Evolutionary conservation across 2,329 filamentous ascomycete genomes (phyloP), one percentile per base, ranked within the genome.

Genomic region (Colletotrichum acutatum): DNA sequence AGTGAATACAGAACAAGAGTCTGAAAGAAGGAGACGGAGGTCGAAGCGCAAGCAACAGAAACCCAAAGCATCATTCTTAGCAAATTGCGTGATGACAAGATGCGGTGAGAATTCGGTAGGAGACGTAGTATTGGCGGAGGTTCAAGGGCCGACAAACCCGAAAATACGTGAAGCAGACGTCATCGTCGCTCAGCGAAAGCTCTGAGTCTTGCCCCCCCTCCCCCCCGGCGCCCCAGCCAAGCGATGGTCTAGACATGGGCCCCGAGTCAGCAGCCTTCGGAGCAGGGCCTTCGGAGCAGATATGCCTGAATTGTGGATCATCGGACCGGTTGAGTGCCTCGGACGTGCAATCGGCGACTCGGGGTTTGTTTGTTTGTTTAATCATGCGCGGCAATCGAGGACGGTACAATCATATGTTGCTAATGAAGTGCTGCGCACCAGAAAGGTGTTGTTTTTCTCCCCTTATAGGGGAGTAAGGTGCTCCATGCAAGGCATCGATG

Each of bases 181-280:
- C 58, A 61, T 59, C 66, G 22, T 49, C 42, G 4, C 19, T 8
- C 42, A n/a, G 19, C 19, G 3, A 19, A 22, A 49, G 42, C 9
- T n/a, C 42, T 49, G 42, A 8, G n/a, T n/a, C n/a, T n/a, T n/a
- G 2, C 34, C 34, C 34, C 34, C 34, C 34, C 5, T 34, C 11
- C 12, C 32, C 32, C 32, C 32, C 37, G n/a, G n/a, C n/a, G 37
- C 37, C 37, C 3, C 6, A 42, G 61, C 61, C 66, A 65, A 59
- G 66, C 8, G 54, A 22, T 19, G 42, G 42, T 54, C 54, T 34
- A 19, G 42, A 24, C 54, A 64, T 54, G 65, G 66, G 34, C 28
- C 59, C 59, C 69, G 66, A 65, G 66, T 64, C 66, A 72, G 70
- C 60, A 54, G 59, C 26, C 65, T 52, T 42, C 37, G 37, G 37